Evolutionary conservation across 2,329 filamentous ascomycete species (phyloP).

Genomic region (Aspergillus carbonarius): DNA sequence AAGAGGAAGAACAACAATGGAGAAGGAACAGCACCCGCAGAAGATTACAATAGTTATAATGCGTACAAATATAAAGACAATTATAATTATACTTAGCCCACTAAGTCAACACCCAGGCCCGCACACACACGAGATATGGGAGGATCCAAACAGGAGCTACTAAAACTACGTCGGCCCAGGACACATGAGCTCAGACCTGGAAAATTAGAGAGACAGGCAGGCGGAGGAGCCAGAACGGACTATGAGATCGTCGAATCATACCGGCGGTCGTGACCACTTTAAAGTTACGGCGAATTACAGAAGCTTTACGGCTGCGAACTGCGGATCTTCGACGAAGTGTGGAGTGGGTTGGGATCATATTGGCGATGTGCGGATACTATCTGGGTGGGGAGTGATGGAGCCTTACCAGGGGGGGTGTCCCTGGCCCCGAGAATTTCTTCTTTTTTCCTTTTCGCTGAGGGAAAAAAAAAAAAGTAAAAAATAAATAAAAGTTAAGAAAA

Average conservation of each 20-base stretch:
- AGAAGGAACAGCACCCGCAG: slow-evolving; percentile 13
- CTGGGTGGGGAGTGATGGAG: slow-evolving; percentile 23
- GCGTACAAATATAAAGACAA: slow-evolving; percentile 9
- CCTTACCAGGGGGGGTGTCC: slow-evolving; percentile 25
- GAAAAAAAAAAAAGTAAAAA: slow-evolving; percentile 4
- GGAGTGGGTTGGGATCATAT: slow-evolving; percentile 29
- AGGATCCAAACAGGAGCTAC: slow-evolving; percentile 19
- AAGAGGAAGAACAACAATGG: slow-evolving; percentile 17
- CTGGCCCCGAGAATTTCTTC: slow-evolving; percentile 13
- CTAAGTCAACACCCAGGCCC: slow-evolving; percentile 21
- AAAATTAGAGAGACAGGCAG: slow-evolving; percentile 19
- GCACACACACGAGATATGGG: slow-evolving; percentile 21
- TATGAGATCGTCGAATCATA: slow-evolving; percentile 23
- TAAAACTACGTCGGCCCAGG: slow-evolving; percentile 16
- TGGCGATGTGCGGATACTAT: slow-evolving; percentile 27
- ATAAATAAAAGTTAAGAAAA: slow-evolving; percentile 2
- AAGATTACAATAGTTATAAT: slow-evolving; percentile 13
- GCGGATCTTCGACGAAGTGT: slow-evolving; percentile 30
- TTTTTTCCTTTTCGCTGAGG: not conserved
- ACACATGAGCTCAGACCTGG: slow-evolving; percentile 23
- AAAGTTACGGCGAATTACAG: slow-evolving; percentile 34
- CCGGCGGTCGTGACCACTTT: slow-evolving; percentile 19
- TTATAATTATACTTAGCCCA: slow-evolving; percentile 13
- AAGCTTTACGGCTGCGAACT: slow-evolving; percentile 31
- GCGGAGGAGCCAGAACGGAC: slow-evolving; percentile 14